Conservation (phyloP, 352 stramenopile genomes). For the Phytophthora vignae region DNA sequence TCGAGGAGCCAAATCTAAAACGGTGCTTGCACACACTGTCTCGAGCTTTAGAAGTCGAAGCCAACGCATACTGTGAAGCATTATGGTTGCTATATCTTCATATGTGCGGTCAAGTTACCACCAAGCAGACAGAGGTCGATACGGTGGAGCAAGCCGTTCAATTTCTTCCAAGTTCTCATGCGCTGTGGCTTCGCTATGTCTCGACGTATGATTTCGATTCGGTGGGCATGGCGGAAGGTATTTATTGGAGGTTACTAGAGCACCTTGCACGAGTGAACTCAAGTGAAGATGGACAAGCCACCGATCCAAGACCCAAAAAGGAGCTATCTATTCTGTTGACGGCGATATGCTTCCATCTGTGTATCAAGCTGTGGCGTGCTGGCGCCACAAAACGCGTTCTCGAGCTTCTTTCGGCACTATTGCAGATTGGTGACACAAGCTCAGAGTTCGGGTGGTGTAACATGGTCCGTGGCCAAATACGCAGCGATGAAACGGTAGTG, state of each 20-base stretch:
- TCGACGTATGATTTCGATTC: conserved; percentile 50
- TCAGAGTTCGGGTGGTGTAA: conserved; percentile 36
- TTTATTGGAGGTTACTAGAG: conserved; percentile 49
- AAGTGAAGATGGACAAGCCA: conserved; percentile 5
- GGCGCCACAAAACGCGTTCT: conserved; percentile 34
- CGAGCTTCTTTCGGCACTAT: conserved; percentile 35
- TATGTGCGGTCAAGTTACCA: conserved; percentile 37
- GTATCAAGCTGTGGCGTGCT: conserved; percentile 41
- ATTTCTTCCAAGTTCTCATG: conserved; percentile 52
- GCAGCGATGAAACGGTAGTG: conserved; percentile 28
- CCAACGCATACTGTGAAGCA: conserved; percentile 52
- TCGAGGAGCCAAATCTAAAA: conserved; percentile 39
- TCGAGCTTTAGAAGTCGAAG: conserved; percentile 53
- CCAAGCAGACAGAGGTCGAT: conserved; percentile 43
- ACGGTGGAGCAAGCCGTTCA: conserved; percentile 49
- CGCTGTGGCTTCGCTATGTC: conserved; percentile 52
- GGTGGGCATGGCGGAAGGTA: conserved; percentile 33
- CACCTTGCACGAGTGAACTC: conserved; percentile 28
- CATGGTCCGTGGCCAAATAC: conserved; percentile 29
- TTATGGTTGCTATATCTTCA: conserved; percentile 56
- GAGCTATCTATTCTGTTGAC: conserved; percentile 40
- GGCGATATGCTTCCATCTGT: conserved; percentile 45
- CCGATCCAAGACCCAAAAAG: conserved; percentile 11
- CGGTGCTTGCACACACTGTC: conserved; percentile 48
- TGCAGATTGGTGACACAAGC: conserved; percentile 29